Base-by-base conservation (phyloP, 306 rosid genomes). In the Ziziphus jujuba region DNA sequence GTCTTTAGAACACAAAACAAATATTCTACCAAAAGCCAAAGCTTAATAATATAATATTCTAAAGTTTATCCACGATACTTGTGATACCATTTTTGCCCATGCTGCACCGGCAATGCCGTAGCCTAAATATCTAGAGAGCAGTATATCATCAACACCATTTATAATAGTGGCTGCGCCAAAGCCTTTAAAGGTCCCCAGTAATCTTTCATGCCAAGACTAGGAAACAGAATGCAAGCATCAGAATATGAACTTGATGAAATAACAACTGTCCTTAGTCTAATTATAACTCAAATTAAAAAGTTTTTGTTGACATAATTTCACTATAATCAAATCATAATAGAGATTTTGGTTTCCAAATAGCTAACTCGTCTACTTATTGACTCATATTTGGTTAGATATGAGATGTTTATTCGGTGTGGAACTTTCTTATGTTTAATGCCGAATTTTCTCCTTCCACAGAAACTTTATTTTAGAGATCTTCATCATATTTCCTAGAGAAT, bases 121-220 rank as follows among this genome's bases (percentile, higher is more conserved):
- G 45, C 75, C 82, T 20, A 90, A 65, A 73, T 58, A 65, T 31
- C 61, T 87, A 85, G 92, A 90, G 0, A 87, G 69, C 56, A 85
- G 51, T 73, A 84, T 56, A 72, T 87, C 84, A 76, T 95, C 97
- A 59, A 77, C 7, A 40, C 85, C 95, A 77, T 85, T 85, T 48
- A 85, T 77, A 63, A 65, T 56, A 65, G 84, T 87, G 28, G 97
- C 87, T 63, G 68, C 82, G 81, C 87, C 84, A 87, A 82, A 64
- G 95, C 88, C 87, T 84, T 90, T 70, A 85, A 67, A 56, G 95
- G 97, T 72, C 92, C 97, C 95, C 88, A 79, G 2, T 95, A 90
- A 87, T 87, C 97, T 85, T 90, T 90, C 97, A 87, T 84, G 72
- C 92, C 95, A 80, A 90, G 97, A 77, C 95, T 87, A 58, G 40